Evolutionary conservation across 352 stramenopile genomes (phyloP).

Genomic region (Pythium angustatum): DNA sequence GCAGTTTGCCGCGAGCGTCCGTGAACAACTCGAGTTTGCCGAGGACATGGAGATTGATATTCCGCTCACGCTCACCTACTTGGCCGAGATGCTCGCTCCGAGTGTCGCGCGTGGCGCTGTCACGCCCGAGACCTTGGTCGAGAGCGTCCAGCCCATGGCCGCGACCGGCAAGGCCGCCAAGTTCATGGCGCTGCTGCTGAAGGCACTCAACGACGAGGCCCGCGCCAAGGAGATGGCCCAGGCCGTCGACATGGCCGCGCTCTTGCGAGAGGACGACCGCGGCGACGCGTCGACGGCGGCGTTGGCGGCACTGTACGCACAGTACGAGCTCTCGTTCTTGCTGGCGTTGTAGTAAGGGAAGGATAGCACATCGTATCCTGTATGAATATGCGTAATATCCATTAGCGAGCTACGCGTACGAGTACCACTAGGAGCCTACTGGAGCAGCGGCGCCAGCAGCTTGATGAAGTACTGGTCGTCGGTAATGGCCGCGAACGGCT

Average conservation of each 20-base stretch:
- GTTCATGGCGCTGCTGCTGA: conserved; percentile 53
- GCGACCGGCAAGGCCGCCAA: conserved; percentile 68
- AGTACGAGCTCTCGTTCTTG: conserved; percentile 48
- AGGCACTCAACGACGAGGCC: conserved; percentile 41
- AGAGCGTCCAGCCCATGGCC: conserved; percentile 46
- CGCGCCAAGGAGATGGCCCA: conserved; percentile 45
- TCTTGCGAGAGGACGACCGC: conserved; percentile 46
- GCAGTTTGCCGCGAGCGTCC: conserved; percentile 40
- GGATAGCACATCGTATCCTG: conserved; percentile 1
- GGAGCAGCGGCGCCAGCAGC: conserved; percentile 44
- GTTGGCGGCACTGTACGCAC: conserved; percentile 43
- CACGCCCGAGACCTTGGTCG: conserved; percentile 41
- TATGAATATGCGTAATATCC: conserved; percentile 25
- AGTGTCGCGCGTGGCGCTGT: conserved; percentile 49
- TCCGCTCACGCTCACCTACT: conserved; percentile 65
- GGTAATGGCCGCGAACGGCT: conserved; percentile 81
- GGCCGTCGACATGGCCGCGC: conserved; percentile 39
- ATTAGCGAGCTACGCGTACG: not conserved
- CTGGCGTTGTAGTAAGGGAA: conserved; percentile 4
- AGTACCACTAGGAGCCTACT: conserved; percentile 1
- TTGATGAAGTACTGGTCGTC: conserved; percentile 73
- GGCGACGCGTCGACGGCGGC: conserved; percentile 18
- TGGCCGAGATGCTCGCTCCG: conserved; percentile 71
- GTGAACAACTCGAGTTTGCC: conserved; percentile 68
- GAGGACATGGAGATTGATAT: conserved; percentile 87